Base-by-base conservation (phyloP, 2,329 filamentous ascomycete species). In the Dothistroma septosporum region DNA sequence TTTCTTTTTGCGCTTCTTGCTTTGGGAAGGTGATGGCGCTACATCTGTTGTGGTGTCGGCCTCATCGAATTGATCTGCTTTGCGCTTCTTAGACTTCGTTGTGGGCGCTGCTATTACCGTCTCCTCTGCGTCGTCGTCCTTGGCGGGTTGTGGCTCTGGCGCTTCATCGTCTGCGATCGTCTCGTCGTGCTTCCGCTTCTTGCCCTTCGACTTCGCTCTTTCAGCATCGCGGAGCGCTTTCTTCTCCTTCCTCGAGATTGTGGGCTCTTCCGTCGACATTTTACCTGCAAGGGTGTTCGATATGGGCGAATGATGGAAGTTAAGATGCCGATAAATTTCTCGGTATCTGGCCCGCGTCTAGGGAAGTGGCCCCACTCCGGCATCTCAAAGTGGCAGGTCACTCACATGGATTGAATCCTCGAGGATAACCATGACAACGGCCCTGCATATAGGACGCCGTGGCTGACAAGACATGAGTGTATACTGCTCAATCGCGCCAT, bases 201-300 rank as follows among this genome's bases (percentile, higher is more conserved):
- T 73, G 66, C 68, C 66, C 62, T 71, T 71, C 4, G 24, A 21
- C 63, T 68, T 67, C 46, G 66, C 64, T 56, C 74, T 63, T 62
- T 74, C 73, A 24, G 72, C 72, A 57, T 74, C 73, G 53, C 74
- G 63, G 48, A 70, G 68, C 19, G 71, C 73, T 55, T 74, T 74
- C 66, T 72, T 75, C 47, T 72, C 72, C 60, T 75, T 75, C 53
- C 70, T 62, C 11, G 67, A 70, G 9, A 70, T 52, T 0, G 60
- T 48, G 21, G 58, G 64, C 11, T 59, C 61, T 9, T 71, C 71
- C 61, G 68, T 55, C 57, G 71, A 72, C 71, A 73, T 44, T 19
- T 19, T 64, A 22, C n/a, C 59, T 24, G 19, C 1, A 21, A 32
- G 22, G 2, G 4, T 24, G 46, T 50, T 32, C 4, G 24, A 7